Evolutionary conservation across 441 rosid species (phyloP).

Genomic region (Adansonia rubrostipa): DNA sequence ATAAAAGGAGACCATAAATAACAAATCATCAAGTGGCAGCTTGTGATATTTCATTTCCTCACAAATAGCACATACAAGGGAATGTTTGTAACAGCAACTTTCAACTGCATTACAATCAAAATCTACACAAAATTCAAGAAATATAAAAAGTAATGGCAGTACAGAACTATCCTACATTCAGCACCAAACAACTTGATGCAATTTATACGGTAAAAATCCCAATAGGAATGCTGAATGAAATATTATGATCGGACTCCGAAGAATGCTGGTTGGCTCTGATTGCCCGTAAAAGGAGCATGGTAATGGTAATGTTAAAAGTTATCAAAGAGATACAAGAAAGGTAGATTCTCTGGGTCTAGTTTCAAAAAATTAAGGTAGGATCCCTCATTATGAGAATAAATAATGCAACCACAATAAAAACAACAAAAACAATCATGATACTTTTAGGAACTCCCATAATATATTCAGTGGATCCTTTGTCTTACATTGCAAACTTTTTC

Average conservation of each 20-base stretch:
- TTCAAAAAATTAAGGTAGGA: neutral
- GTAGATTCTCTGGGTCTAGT: neutral
- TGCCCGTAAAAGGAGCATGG: constrained; percentile 10
- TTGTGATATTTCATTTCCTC: neutral
- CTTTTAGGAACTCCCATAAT: neutral
- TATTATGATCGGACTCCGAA: neutral
- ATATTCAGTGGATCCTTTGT: neutral
- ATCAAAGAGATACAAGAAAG: neutral
- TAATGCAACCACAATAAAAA: neutral
- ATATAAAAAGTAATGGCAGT: neutral
- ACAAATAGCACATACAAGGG: neutral
- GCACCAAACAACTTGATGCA: neutral
- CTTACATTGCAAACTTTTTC: neutral
- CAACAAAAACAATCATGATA: neutral
- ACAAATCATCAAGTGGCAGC: neutral
- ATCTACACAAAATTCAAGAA: neutral
- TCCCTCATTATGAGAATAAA: neutral
- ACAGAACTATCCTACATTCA: constrained; percentile 5
- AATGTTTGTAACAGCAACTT: neutral
- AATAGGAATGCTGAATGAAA: neutral
- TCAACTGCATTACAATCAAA: constrained; percentile 12
- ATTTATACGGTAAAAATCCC: neutral
- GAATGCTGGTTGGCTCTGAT: neutral
- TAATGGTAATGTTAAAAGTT: neutral
- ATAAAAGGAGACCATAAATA: neutral